Conservation (phyloP, 192 early-diverging fungal species). For the Entomortierella parvispora region DNA sequence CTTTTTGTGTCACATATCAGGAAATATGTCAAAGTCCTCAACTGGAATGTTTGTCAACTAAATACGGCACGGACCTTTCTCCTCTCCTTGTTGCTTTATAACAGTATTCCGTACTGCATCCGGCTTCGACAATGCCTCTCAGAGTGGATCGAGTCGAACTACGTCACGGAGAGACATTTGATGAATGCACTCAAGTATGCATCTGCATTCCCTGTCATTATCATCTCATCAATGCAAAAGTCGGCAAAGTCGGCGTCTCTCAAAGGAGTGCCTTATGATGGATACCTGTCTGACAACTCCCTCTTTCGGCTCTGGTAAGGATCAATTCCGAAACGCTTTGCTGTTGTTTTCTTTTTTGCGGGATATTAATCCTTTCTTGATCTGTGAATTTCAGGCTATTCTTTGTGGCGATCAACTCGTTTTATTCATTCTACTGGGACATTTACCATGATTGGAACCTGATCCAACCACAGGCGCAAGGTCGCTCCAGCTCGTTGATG, state of each 20-base stretch:
- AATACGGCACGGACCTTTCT: background rate
- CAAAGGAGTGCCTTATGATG: constrained; percentile 20
- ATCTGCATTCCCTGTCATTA: constrained; percentile 83
- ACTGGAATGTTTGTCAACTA: constrained; percentile 2
- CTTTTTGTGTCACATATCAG: background rate
- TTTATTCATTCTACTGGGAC: constrained; percentile 98
- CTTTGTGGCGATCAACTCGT: constrained; percentile 84
- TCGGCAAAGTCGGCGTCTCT: constrained; percentile 36
- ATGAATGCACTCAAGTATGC: constrained; percentile 95
- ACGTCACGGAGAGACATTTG: constrained; percentile 71
- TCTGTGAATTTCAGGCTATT: constrained; percentile 54
- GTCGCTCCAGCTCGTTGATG: constrained; percentile 31
- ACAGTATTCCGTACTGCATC: constrained; percentile 80
- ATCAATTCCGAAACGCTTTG: constrained; percentile 4
- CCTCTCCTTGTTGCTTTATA: constrained; percentile 6
- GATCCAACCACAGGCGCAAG: constrained; percentile 42
- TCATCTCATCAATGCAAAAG: constrained; percentile 63
- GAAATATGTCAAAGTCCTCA: background rate
- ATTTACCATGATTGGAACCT: constrained; percentile 92
- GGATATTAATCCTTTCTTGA: background rate
- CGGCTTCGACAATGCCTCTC: constrained; percentile 82
- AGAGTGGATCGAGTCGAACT: constrained; percentile 71
- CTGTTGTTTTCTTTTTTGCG: constrained; percentile 27
- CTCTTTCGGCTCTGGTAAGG: constrained; percentile 50
- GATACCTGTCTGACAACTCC: constrained; percentile 40